Conservation (phyloP, 2,329 filamentous ascomycete genomes). For the Aureobasidium vineae region DNA sequence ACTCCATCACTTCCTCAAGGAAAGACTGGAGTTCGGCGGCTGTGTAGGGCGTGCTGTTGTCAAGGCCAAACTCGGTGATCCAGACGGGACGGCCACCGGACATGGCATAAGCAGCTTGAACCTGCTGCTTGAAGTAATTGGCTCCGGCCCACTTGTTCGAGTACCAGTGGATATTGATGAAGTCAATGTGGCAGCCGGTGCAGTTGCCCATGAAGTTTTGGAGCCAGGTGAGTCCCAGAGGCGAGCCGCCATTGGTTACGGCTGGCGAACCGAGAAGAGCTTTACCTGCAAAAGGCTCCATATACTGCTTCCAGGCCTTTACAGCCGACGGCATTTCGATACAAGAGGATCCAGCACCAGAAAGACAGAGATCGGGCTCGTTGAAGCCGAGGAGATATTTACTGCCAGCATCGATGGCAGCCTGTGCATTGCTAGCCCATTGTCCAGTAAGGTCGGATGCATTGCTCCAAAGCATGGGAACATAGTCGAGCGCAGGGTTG, state of each 20-base stretch:
- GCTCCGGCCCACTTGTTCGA: conserved; percentile 35
- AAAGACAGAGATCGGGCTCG: conserved; percentile 58
- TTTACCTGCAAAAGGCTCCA: conserved; percentile 54
- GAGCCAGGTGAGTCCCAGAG: conserved; percentile 55
- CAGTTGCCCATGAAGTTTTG: conserved; percentile 53
- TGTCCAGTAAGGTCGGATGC: conserved; percentile 28
- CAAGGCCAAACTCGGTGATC: conserved; percentile 62
- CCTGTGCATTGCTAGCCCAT: conserved; percentile 32
- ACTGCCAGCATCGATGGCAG: conserved; percentile 36
- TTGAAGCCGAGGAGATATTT: conserved; percentile 64
- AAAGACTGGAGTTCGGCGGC: conserved; percentile 47
- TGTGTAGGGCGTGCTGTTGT: conserved; percentile 34
- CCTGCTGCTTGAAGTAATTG: conserved; percentile 47
- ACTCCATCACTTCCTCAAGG: conserved; percentile 47
- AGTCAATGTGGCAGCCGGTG: conserved; percentile 55
- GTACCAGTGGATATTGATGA: conserved; percentile 64
- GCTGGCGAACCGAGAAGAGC: conserved; percentile 56
- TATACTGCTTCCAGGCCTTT: conserved; percentile 50
- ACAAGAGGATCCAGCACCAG: conserved; percentile 53
- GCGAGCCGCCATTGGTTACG: conserved; percentile 56
- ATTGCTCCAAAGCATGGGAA: conserved; percentile 34
- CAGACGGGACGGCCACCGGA: conserved; percentile 31
- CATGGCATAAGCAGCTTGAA: conserved; percentile 29
- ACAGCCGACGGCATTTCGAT: conserved; percentile 52
- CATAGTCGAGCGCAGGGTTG: conserved; percentile 33